These are phyloP conservation scores for Neonectria ditissima DNA, from an alignment of 2,329 filamentous ascomycete species.

Conservation along the genomic window DNA sequence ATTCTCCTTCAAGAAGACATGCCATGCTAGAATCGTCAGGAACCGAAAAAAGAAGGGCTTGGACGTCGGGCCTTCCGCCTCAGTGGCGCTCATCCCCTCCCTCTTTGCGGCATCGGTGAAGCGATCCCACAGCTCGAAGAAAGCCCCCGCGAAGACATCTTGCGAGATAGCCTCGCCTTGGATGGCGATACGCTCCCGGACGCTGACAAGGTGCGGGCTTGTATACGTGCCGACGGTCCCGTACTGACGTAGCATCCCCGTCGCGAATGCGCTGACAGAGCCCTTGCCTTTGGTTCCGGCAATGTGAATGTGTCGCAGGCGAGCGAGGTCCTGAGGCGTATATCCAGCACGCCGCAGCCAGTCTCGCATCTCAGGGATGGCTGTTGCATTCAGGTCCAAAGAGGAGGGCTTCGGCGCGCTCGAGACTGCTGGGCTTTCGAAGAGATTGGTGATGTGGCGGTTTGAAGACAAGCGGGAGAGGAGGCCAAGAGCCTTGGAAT, in stretches of 20 bases:
- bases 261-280: slow-evolving; percentile 86
- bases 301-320: slow-evolving; percentile 76
- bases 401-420: slow-evolving; percentile 55
- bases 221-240: slow-evolving; percentile 79
- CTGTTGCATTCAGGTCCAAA: slow-evolving; percentile 72
- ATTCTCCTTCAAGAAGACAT: slow-evolving; percentile 81
- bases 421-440: slow-evolving; percentile 50
- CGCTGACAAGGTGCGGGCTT: slow-evolving; percentile 85
- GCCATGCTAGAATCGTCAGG: slow-evolving; percentile 88
- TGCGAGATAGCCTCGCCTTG: slow-evolving; percentile 77
- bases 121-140: slow-evolving; percentile 86
- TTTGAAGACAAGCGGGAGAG: slow-evolving; percentile 86
- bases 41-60: slow-evolving; percentile 96
- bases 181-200: slow-evolving; percentile 86
- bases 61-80: slow-evolving; percentile 65
- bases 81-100: slow-evolving; percentile 52
- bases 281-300: slow-evolving; percentile 97
- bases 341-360: slow-evolving; percentile 84
- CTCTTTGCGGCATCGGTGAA: slow-evolving; percentile 55
- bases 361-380: slow-evolving; percentile 84
- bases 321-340: slow-evolving; percentile 59
- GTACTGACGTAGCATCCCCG: slow-evolving; percentile 74
- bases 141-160: slow-evolving; percentile 77
- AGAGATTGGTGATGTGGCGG: slow-evolving; percentile 70
- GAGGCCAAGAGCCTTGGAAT: slow-evolving; percentile 76